Evolutionary conservation across 257 asterid genomes (phyloP).

Genomic region (Plantago ovata): DNA sequence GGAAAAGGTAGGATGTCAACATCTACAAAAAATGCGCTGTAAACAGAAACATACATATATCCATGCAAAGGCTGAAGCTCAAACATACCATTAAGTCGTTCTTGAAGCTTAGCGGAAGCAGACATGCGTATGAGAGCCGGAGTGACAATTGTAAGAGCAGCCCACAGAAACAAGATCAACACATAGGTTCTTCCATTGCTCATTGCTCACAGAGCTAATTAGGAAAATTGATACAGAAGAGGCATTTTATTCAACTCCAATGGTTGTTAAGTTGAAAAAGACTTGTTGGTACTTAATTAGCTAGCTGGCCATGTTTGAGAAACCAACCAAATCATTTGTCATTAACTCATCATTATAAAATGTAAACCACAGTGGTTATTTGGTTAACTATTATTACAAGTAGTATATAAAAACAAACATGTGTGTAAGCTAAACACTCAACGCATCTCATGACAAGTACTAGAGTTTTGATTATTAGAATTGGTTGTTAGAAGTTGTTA

Average conservation of each 20-base stretch:
- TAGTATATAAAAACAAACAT: constrained; percentile 1
- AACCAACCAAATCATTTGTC: constrained; percentile 17
- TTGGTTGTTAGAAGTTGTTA: constrained; percentile 65
- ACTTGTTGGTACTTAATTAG: constrained; percentile 32
- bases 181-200: constrained; percentile 51
- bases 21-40: background rate
- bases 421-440: constrained; percentile 24
- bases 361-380: too few relatives aligned
- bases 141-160: constrained; percentile 58
- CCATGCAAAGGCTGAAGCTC: background rate
- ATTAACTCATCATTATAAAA: too few relatives aligned
- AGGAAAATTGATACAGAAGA: constrained; percentile 18
- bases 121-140: constrained; percentile 69
- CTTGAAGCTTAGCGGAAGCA: constrained; percentile 48
- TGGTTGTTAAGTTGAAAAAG: constrained; percentile 25
- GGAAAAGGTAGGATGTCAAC: background rate
- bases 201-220: constrained; percentile 39
- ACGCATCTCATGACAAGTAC: constrained; percentile 16
- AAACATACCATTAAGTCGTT: constrained; percentile 38
- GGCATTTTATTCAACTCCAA: constrained; percentile 17
- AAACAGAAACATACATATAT: background rate
- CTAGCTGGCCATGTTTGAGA: constrained; percentile 59
- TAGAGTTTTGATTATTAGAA: constrained; percentile 19
- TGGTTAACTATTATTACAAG: constrained; percentile 10
- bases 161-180: constrained; percentile 71